Base-by-base conservation (phyloP, 106 monocot genomes). In the Platanthera zijinensis region DNA sequence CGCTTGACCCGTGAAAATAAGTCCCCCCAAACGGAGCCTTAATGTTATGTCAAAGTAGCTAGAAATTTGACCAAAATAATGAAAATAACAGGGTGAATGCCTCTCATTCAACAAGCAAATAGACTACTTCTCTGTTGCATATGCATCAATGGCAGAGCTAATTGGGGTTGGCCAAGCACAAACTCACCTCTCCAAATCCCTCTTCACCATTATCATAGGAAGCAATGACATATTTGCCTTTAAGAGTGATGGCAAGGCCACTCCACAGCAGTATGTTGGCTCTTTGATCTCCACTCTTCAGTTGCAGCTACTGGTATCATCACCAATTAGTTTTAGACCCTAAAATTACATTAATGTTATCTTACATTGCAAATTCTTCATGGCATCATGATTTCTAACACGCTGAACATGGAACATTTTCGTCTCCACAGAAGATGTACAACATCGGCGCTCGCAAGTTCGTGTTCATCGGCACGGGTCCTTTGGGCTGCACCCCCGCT, bases 181-280 rank as follows among this genome's bases (percentile, higher is more conserved):
- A 71, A 17, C 39, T 22, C 88, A 88, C 66, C 75, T 94, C 15
- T 75, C 88, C 56, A 91, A 74, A 15, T 91, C 94, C 12, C 71
- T 94, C 71, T 91, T 91, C 48, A 62, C 49, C 25, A 9, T 91
- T 22, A 52, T 85, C 19, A 76, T 89, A 18, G 95, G 95, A 78
- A 95, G 87, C 89, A 95, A 95, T 54, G 95, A 95, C 83, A 77
- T 95, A 12, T 57, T 91, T 30, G 51, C 48, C 3, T 95, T 85
- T 74, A 39, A 14, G 14, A 83, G 19, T 54, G 72, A 50, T 50
- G 19, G 10, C 17, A n/a, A 61, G 22, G 52, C 21, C 28, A 72
- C 82, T 21, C 78, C 77, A n/a, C 83, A 86, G 51, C 85, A 88
- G 62, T 83, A 86, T 67, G 82, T 88, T 0, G 76, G 77, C 52